Evolutionary conservation across 1,139 yeast species (phyloP), one percentile per base, ranked within the genome.

Genomic region (Suhomyces taliae): DNA sequence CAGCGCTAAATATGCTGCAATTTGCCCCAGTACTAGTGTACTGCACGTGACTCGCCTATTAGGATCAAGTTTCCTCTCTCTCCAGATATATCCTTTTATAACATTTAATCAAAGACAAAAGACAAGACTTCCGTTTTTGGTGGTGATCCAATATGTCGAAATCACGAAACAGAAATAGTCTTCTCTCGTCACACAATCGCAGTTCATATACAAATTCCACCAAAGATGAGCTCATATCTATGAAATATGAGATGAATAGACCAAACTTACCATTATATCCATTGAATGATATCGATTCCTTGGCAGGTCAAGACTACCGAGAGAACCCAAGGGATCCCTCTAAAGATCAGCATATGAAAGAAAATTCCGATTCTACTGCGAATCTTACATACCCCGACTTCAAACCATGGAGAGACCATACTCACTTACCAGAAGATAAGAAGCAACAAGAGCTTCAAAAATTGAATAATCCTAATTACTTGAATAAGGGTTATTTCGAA

Each of bases 351-450:
- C 39, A 36, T 10, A 7, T 26, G 27, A 10, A 35, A 8, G 7
- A 34, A 19, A n/a, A 7, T 7, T 27, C 34, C 6, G 34, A 19
- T 10, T 6, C 34, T n/a, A 8, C 4, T 2, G 5, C 9, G 4
- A 37, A 39, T 19, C 38, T 6, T 40, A 67, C 78, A 2, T 86
- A 78, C 58, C 97, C 97, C 0, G 97, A 90, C 65, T 89, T 83
- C 62, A 72, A 72, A 47, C 89, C 95, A 0, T 90, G 96, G 96
- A 70, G 73, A 45, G 91, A 86, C 57, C 78, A 79, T 9, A 60
- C 78, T 5, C 77, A 75, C 36, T 82, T 85, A 46, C 82, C 76
- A 0, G 69, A 54, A 56, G 58, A 55, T 4, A 52, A 58, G 45
- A 52, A 59, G 8, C 60, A 58, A 40, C 55, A 53, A 24, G 72